Conservation (phyloP, 208 protist species). For the Leishmania martiniquensis region DNA sequence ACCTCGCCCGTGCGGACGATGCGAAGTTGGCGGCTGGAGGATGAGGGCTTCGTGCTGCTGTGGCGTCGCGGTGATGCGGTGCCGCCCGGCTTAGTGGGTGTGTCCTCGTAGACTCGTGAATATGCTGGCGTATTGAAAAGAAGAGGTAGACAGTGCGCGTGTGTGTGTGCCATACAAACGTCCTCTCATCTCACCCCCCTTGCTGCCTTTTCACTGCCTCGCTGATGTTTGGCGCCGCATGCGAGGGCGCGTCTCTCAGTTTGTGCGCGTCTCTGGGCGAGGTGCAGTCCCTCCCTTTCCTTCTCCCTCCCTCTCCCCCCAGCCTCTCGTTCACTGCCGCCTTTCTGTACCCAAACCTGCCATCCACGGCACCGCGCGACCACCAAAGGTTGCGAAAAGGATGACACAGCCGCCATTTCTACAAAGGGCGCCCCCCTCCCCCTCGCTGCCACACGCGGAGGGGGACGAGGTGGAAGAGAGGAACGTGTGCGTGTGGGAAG, state of each 20-base stretch:
- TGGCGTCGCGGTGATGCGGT: conserved; percentile 68
- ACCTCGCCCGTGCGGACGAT: conserved; percentile 2
- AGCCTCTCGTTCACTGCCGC: background rate
- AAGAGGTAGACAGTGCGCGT: background rate
- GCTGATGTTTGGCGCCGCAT: background rate
- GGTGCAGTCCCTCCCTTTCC: background rate
- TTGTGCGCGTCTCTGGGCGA: too few species aligned
- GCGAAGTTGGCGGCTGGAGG: conserved; percentile 55
- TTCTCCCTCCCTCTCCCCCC: background rate
- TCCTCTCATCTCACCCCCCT: conserved; percentile 13
- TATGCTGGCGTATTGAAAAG: background rate
- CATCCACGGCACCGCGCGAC: too few species aligned
- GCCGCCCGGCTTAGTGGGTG: conserved; percentile 42
- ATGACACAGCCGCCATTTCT: too few species aligned
- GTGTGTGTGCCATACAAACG: background rate
- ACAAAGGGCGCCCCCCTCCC: too few species aligned
- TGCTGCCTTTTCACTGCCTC: background rate
- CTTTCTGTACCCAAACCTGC: too few species aligned
- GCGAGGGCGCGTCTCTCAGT: background rate
- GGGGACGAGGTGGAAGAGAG: too few species aligned
- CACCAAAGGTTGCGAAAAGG: too few species aligned
- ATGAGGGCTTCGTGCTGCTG: conserved; percentile 65
- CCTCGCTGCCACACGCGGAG: too few species aligned
- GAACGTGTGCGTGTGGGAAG: too few species aligned
- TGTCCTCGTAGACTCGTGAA: background rate